Conservation (phyloP, 2,329 filamentous ascomycete species). For the Xylariomycetidae sp. region DNA sequence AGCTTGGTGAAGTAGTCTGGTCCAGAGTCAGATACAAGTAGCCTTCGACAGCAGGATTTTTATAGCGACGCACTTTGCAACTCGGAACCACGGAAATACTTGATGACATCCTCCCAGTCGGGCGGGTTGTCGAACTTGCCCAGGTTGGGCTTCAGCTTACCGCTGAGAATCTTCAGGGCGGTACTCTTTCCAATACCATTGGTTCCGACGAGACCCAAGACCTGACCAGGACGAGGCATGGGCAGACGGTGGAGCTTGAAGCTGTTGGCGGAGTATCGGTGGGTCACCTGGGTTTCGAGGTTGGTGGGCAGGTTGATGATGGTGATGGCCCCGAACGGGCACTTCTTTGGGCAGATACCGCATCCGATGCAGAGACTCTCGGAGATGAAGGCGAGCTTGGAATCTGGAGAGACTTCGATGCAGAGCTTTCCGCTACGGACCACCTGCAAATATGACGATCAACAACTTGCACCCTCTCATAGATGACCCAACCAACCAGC, state of each 20-base stretch:
- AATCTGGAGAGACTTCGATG: conserved; percentile 84
- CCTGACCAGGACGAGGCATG: conserved; percentile 91
- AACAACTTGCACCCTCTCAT: too few relatives aligned
- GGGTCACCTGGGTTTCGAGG: conserved; percentile 95
- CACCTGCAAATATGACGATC: conserved; percentile 50
- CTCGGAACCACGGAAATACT: conserved; percentile 96
- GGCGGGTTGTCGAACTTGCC: conserved; percentile 93
- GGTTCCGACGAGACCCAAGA: conserved; percentile 92
- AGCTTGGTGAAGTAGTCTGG: conserved; percentile 98
- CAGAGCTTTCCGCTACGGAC: conserved; percentile 96
- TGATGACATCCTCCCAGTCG: conserved; percentile 98
- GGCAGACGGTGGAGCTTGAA: conserved; percentile 98
- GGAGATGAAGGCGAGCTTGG: conserved; percentile 96
- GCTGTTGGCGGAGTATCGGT: conserved; percentile 98
- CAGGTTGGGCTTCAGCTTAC: conserved; percentile 97
- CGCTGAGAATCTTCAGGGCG: conserved; percentile 96
- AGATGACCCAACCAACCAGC: too few relatives aligned
- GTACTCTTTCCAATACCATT: conserved; percentile 99
- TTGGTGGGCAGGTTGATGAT: conserved; percentile 99
- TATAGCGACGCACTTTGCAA: conserved; percentile 69
- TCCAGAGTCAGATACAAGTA: conserved; percentile 10
- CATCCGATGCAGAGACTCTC: conserved; percentile 95
- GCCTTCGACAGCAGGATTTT: conserved; percentile 2
- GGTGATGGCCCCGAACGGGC: conserved; percentile 95
- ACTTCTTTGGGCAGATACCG: conserved; percentile 99